Evolutionary conservation across 495 filamentous ascomycete genomes (phyloP), one percentile per base, ranked within the genome.

Genomic region (Tuber umbilicatum): DNA sequence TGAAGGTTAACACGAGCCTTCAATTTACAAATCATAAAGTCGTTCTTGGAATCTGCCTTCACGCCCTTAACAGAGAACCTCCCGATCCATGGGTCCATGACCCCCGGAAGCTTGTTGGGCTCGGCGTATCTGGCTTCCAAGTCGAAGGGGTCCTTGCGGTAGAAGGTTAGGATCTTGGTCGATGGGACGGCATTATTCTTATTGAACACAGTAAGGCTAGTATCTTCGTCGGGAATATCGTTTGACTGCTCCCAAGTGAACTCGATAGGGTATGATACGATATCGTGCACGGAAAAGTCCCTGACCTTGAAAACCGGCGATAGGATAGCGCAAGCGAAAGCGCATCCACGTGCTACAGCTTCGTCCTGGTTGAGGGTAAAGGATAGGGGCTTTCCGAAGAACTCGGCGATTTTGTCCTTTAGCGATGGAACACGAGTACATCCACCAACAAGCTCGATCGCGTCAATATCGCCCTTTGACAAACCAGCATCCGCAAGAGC

Each of bases 1-100:
- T 98, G 94, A 77, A 97, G 88, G 86, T 99, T 99, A 69, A 99
- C 89, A 71, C 95, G 89, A 45, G 96, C 96, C 89, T 99, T 99
- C 73, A 99, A 90, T 87, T 99, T 99, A 90, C 95, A 99, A 81
- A 99, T 97, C 93, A 97, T 97, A 84, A 97, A 97, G 80, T 97
- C 93, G 70, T 95, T 91, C 77, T 96, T 93, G 72, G 88, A 87
- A 83, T 93, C 91, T 42, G 92, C 89, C 85, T 94, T 89, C 78
- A 97, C 93, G 39, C 89, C 90, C 88, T 97, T 97, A 83, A 97
- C 91, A 37, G 93, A 95, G 86, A 99, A 99, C 73, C 92, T 89
- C 72, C 95, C 95, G 80, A 99, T 97, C 90, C 94, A 98, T 71
- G 95, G 91, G 74, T 92, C 91, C 76, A 91, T 87, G 89, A 93